A percentile compares a stretch with the other conserved stretches of the same genome.
Evolutionary conservation across 169 alveolate genomes (phyloP).

Genomic region (Eimeria necatrix): DNA sequence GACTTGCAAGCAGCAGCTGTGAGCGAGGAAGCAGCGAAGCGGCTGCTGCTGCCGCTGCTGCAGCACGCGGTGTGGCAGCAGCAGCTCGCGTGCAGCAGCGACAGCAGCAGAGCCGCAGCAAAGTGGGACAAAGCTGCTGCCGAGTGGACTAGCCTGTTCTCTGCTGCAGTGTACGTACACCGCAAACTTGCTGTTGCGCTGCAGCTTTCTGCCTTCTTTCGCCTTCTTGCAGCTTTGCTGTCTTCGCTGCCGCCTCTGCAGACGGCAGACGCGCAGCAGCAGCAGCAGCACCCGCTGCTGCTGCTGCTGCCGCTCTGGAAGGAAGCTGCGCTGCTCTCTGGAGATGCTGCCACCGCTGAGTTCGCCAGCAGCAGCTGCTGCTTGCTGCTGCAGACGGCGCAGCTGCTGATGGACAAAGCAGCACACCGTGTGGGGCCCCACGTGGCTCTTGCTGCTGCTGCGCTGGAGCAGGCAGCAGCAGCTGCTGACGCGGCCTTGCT

Average conservation of each 20-base stretch:
- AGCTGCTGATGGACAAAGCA: constrained; percentile 8
- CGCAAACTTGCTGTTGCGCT: constrained; percentile 34
- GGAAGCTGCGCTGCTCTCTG: constrained; percentile 49
- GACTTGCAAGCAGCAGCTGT: constrained; percentile 37
- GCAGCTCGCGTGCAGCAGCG: constrained; percentile 42
- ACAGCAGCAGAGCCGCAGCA: constrained; percentile 20
- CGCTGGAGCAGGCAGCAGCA: constrained; percentile 65
- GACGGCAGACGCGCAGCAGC: constrained; percentile 46
- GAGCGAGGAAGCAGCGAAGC: constrained; percentile 37
- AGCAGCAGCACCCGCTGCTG: constrained; percentile 73
- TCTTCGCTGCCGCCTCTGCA: constrained; percentile 61
- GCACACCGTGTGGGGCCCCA: constrained; percentile 4
- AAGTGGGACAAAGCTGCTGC: neutral
- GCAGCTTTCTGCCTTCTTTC: constrained; percentile 13
- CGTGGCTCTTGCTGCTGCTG: constrained; percentile 57
- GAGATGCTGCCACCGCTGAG: neutral
- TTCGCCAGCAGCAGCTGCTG: constrained; percentile 50
- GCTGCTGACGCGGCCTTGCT: constrained; percentile 14
- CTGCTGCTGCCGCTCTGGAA: constrained; percentile 58
- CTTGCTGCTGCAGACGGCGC: constrained; percentile 56
- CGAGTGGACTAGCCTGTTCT: constrained; percentile 7
- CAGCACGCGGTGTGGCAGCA: constrained; percentile 61
- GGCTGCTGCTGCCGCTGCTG: constrained; percentile 70
- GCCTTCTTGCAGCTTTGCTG: constrained; percentile 17
- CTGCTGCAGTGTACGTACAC: neutral